Conservation (phyloP, 495 filamentous ascomycete species). For the Penicillium mononematosum region DNA sequence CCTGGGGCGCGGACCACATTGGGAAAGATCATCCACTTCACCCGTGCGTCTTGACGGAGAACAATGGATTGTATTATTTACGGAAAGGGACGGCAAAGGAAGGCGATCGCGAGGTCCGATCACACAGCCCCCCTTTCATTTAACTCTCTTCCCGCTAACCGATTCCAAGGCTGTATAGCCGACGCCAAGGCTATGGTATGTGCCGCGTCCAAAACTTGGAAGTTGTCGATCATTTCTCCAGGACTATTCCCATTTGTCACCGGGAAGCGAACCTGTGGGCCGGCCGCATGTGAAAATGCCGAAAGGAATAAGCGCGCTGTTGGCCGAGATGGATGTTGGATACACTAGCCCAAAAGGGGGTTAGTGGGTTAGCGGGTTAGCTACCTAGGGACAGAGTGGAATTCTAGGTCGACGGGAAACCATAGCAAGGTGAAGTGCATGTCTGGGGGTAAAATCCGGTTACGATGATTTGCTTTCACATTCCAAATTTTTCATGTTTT, state of each 20-base stretch:
- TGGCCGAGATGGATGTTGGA: too few relatives aligned
- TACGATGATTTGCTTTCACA: neutral
- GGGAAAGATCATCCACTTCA: constrained; percentile 5
- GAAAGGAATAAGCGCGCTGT: neutral
- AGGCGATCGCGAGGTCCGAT: neutral
- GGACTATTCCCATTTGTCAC: neutral
- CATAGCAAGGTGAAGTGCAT: constrained; percentile 78
- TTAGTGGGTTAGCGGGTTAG: neutral
- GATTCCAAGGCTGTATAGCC: neutral
- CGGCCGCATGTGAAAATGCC: neutral
- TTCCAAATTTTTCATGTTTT: neutral
- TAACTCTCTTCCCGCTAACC: neutral
- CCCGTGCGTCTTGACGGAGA: neutral
- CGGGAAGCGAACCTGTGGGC: neutral
- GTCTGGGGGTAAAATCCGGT: neutral
- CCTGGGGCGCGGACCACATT: neutral
- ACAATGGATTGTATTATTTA: neutral
- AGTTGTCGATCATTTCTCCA: neutral
- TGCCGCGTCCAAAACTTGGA: too few relatives aligned
- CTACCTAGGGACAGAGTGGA: too few relatives aligned
- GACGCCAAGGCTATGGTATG: too few relatives aligned
- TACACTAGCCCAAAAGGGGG: neutral
- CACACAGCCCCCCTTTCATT: neutral
- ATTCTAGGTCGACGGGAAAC: constrained; percentile 64
- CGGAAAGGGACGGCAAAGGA: neutral